Percentiles rank a stretch among this genome's conserved stretches.
These are phyloP conservation scores for Trypanosoma mega DNA, from an alignment of 208 protist genomes.

Conservation along the genomic window DNA sequence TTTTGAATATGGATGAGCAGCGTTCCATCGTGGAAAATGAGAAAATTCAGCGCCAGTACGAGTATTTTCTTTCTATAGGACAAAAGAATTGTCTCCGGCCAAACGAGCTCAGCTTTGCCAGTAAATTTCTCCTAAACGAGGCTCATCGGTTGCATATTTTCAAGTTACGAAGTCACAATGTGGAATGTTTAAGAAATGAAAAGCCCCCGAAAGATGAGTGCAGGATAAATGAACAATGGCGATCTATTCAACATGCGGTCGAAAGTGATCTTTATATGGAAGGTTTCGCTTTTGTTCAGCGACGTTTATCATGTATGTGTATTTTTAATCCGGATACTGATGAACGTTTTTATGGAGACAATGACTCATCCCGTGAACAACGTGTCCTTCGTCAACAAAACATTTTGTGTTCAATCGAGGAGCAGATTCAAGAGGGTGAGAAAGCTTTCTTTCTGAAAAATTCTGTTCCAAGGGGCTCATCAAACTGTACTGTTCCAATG, in stretches of 20 bases:
- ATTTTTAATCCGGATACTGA: slow-evolving; percentile 62
- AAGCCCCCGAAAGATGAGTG: slow-evolving; percentile 15
- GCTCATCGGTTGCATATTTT: slow-evolving; percentile 43
- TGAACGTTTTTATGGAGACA: slow-evolving; percentile 43
- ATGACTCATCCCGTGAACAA: slow-evolving; percentile 31
- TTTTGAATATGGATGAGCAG: slow-evolving; percentile 52
- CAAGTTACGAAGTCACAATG: slow-evolving; percentile 9
- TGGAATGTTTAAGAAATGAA: slow-evolving; percentile 3
- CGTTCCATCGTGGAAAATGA: slow-evolving; percentile 16
- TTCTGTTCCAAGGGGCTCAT: not conserved
- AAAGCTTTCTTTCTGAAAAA: slow-evolving; percentile 39
- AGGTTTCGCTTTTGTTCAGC: slow-evolving; percentile 32
- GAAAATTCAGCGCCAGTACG: slow-evolving; percentile 28
- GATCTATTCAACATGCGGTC: slow-evolving; percentile 31
- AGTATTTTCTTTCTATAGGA: slow-evolving; percentile 31
- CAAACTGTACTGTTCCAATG: too few species aligned
- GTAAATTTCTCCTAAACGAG: slow-evolving; percentile 44
- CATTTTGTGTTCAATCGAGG: slow-evolving; percentile 31
- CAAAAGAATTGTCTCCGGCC: slow-evolving; percentile 21
- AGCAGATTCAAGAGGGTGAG: slow-evolving; percentile 29
- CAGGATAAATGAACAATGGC: slow-evolving; percentile 44
- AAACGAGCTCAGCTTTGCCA: slow-evolving; percentile 25
- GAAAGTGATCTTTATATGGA: slow-evolving; percentile 41
- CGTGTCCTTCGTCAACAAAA: slow-evolving; percentile 34
- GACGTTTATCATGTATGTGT: slow-evolving; percentile 63